Evolutionary conservation across 148 eudicot genomes (phyloP), one percentile per base, ranked within the genome.

Genomic region (Spergularia marina): DNA sequence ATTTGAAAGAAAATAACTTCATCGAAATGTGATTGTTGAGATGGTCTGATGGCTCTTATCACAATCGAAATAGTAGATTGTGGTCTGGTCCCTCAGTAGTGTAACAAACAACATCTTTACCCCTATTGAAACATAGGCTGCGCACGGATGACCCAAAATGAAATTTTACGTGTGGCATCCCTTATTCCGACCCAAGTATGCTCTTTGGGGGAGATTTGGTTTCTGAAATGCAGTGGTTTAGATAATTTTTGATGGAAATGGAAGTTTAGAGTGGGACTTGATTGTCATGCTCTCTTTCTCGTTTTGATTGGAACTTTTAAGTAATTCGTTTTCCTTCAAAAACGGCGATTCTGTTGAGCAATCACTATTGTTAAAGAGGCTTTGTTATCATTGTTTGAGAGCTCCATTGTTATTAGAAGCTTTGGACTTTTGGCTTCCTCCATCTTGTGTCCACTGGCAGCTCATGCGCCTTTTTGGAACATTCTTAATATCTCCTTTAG

Each of bases 311-410:
- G 1, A 44, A 44, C 36, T 44, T 44, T 44, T 44, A 44, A 44
- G 6, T 20, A 4, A 51, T 20, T 25, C 15, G 10, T 68, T 51
- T 56, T 18, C 39, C 1, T 41, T 4, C 5, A 9, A 44, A 8
- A 44, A 44, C 8, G 49, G 49, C 8, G 7, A 44, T 4, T 44
- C 10, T 54, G 15, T 17, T 49, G 8, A 5, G 11, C 57, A 13
- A 17, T 41, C 34, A 55, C 51, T 16, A 68, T 56, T 6, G 41
- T 53, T 63, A 0, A 30, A 7, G 36, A 5, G 0, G 40, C 77
- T 30, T 53, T 54, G 13, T 17, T 10, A 18, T 74, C 67, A 58
- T 68, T 58, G 58, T 76, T 68, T 58, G 17, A 73, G 58, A 21
- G 15, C 49, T 21, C n/a, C 63, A 9, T 53, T 56, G 16, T 68